Evolutionary conservation across 495 filamentous ascomycete species (phyloP), one percentile per base, ranked within the genome.

Genomic region (Trichoderma parareesei): DNA sequence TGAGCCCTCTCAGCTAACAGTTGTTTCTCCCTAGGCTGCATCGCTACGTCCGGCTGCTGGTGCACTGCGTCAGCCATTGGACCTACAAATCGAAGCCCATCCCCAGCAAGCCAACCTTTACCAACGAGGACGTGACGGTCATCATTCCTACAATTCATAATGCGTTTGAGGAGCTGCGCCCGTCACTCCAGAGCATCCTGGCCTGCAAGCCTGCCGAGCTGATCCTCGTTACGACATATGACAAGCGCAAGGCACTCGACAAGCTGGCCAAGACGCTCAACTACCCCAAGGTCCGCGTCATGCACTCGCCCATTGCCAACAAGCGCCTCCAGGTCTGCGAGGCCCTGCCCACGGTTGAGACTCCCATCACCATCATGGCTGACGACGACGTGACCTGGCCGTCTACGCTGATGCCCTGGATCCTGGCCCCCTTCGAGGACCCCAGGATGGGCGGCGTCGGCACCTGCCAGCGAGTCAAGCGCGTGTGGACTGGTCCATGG

Each of bases 371-470:
- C 13, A 76, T 96, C 61, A 88, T 96, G 71, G 89, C 89, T 35
- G 91, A 96, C 71, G 91, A 94, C 76, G 91, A 96, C 72, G 91
- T 96, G 62, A 87, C 84, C 67, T 93, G 91, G 89, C 91, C 90
- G 1, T 74, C 75, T 3, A 90, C 85, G 5, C 82, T 93, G 48
- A 81, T 93, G 40, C 85, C 85, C 18, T 96, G 91, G 89, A 87
- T 94, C 59, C 78, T 96, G 65, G 91, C 91, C 0, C 89, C 91
- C 0, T 93, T 96, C 66, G 90, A 94, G 69, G 85, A 92, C 68
- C 79, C 85, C 3, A 76, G 78, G 62, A 88, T 90, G 57, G 91
- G 91, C 55, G 91, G 89, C 14, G 91, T 92, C 64, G 90, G 90
- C 4, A 90, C 91, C 38, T 91, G 88, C 69, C 91, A 96, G 75